Conservation (phyloP, 495 filamentous ascomycete genomes). For the Beverwykella pulmonaria region DNA sequence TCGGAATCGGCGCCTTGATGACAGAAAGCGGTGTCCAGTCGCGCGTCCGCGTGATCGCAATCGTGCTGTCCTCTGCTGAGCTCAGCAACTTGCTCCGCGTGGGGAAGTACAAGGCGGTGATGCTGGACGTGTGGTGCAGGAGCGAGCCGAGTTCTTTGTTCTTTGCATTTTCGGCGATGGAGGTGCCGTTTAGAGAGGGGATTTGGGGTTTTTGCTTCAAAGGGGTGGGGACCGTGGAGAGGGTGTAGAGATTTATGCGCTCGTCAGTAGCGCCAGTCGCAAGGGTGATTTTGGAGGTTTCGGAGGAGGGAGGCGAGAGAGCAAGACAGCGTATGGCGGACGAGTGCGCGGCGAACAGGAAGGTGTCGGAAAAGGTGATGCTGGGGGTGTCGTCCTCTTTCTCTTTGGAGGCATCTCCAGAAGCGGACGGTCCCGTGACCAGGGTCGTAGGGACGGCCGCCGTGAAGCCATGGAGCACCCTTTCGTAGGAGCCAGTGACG, state of each 20-base stretch:
- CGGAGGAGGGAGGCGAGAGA: slow-evolving; percentile 73
- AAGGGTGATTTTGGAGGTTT: slow-evolving; percentile 71
- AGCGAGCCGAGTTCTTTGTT: slow-evolving; percentile 88
- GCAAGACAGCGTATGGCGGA: slow-evolving; percentile 89
- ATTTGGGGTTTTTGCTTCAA: slow-evolving; percentile 38
- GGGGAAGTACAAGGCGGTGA: slow-evolving; percentile 80
- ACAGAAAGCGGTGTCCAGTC: slow-evolving; percentile 90
- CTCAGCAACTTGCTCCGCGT: slow-evolving; percentile 84
- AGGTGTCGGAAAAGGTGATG: slow-evolving; percentile 83
- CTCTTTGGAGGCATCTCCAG: slow-evolving; percentile 2
- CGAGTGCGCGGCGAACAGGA: slow-evolving; percentile 91
- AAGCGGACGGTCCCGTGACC: slow-evolving; percentile 13
- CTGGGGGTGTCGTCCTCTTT: slow-evolving; percentile 40
- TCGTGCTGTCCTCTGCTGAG: slow-evolving; percentile 80
- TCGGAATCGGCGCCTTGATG: slow-evolving; percentile 87
- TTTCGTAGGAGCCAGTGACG: slow-evolving; percentile 91
- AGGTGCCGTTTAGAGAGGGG: slow-evolving; percentile 65
- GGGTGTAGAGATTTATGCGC: slow-evolving; percentile 88
- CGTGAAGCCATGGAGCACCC: slow-evolving; percentile 87
- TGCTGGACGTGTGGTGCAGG: slow-evolving; percentile 77
- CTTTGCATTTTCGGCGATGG: slow-evolving; percentile 75
- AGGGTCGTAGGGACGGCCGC: slow-evolving; percentile 59
- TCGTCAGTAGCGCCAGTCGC: slow-evolving; percentile 91
- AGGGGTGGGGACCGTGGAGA: slow-evolving; percentile 67
- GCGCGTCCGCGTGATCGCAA: slow-evolving; percentile 80